These are phyloP conservation scores for Mikania micrantha DNA, from an alignment of 129 eudicot genomes.

Conservation along the genomic window DNA sequence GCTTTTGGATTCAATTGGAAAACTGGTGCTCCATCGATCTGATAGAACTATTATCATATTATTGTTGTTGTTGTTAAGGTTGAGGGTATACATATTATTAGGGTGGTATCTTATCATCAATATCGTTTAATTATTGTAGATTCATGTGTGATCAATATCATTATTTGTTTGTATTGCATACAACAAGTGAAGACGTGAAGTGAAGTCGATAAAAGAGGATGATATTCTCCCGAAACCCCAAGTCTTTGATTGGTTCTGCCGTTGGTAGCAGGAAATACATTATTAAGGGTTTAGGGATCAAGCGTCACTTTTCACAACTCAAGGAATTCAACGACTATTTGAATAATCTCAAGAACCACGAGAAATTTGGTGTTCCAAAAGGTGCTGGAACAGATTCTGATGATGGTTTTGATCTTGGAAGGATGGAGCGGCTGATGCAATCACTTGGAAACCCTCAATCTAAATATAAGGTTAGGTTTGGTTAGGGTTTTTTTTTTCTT, in stretches of 20 bases:
- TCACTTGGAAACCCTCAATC: conserved; percentile 83
- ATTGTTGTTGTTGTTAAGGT: no score
- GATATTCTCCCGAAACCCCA: conserved; percentile 10
- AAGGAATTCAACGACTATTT: conserved; percentile 54
- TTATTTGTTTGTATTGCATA: no score
- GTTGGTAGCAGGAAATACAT: neutral
- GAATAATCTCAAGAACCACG: conserved; percentile 74
- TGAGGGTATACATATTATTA: no score
- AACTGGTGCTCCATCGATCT: no score
- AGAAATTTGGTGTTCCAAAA: conserved; percentile 78
- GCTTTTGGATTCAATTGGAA: no score
- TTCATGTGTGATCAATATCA: no score
- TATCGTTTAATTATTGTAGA: no score
- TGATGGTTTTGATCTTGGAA: conserved; percentile 88
- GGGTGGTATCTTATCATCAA: no score
- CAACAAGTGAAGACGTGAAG: no score
- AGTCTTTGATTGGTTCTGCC: neutral
- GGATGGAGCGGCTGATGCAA: conserved; percentile 74
- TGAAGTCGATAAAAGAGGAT: no score
- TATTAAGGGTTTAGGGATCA: conserved; percentile 9
- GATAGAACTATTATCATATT: no score
- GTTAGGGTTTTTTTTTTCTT: neutral
- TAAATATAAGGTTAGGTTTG: conserved; percentile 53
- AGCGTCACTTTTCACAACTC: conserved; percentile 44
- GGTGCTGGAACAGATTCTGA: conserved; percentile 89